Evolutionary conservation across 768 basidiomycete genomes (phyloP).

Genomic region (Amyloporia xantha): DNA sequence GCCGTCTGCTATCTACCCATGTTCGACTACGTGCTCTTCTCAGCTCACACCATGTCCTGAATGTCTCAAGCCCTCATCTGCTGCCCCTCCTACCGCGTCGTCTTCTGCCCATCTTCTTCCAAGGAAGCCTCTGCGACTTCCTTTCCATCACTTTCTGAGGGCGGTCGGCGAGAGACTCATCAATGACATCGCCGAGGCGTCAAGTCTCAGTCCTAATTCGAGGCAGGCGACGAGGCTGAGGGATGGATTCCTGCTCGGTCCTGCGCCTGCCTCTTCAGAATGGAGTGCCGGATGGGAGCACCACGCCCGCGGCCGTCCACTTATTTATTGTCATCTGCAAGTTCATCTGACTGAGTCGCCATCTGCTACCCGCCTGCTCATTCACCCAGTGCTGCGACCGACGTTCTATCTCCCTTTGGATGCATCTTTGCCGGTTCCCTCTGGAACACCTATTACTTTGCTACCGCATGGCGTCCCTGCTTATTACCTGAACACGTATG

Average conservation of each 20-base stretch:
- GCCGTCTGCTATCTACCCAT: constrained; percentile 47
- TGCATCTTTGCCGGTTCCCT: constrained; percentile 33
- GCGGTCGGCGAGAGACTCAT: constrained; percentile 52
- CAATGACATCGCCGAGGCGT: constrained; percentile 44
- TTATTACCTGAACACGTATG: constrained; percentile 64
- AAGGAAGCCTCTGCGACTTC: constrained; percentile 34
- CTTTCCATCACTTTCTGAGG: constrained; percentile 45
- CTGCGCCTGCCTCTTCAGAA: constrained; percentile 37
- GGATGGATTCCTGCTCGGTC: constrained; percentile 57
- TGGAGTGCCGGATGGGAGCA: constrained; percentile 67
- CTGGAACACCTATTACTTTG: constrained; percentile 63
- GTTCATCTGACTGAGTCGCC: constrained; percentile 34
- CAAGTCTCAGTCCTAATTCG: constrained; percentile 22
- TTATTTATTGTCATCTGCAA: constrained; percentile 56
- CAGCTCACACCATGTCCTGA: constrained; percentile 32
- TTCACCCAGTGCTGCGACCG: constrained; percentile 56
- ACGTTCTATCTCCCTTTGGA: constrained; percentile 53
- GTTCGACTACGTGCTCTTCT: constrained; percentile 40
- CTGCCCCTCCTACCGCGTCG: constrained; percentile 3
- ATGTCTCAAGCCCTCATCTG: constrained; percentile 25
- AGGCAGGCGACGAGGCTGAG: constrained; percentile 44
- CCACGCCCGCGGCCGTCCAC: constrained; percentile 42
- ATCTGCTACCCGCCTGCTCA: constrained; percentile 37
- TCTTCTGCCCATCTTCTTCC: constrained; percentile 31
- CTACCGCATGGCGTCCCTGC: constrained; percentile 70